phyloP scores from a whole-genome alignment of 441 rosid species.

The Dalechampia spathulata region DNA sequence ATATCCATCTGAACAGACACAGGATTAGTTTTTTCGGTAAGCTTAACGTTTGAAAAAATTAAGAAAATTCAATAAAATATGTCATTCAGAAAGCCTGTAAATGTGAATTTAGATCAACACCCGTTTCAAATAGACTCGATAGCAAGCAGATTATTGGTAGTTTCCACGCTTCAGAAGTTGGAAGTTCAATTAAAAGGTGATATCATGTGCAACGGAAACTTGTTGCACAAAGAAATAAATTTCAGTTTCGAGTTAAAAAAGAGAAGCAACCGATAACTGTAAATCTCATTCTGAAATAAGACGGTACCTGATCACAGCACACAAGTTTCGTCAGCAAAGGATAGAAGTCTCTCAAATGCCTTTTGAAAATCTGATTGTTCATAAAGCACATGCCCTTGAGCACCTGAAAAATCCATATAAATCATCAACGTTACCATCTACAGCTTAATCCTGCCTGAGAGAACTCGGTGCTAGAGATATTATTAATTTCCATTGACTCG shows the following conservation, averaged over 20 bases:
- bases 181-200: not conserved
- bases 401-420: constrained; percentile 71
- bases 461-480: no score
- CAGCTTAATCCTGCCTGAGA: no score
- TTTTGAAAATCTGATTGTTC: constrained; percentile 76
- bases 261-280: not conserved
- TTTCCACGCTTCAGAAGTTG: not conserved
- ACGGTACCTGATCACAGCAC: constrained; percentile 92
- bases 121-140: not conserved
- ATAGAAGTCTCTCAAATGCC: constrained; percentile 86
- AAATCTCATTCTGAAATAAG: not conserved
- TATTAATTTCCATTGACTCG: no score
- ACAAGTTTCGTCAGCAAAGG: constrained; percentile 92
- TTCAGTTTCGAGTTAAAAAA: not conserved
- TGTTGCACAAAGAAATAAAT: not conserved
- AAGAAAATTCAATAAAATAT: not conserved
- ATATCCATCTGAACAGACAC: constrained; percentile 69
- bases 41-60: not conserved
- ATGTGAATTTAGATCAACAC: not conserved
- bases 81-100: no score
- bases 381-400: constrained; percentile 92
- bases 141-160: no score
- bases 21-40: not conserved
- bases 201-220: not conserved
- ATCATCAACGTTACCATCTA: no score